phyloP scores from a whole-genome alignment of 768 basidiomycete genomes.

The Boletus rubropictus region DNA sequence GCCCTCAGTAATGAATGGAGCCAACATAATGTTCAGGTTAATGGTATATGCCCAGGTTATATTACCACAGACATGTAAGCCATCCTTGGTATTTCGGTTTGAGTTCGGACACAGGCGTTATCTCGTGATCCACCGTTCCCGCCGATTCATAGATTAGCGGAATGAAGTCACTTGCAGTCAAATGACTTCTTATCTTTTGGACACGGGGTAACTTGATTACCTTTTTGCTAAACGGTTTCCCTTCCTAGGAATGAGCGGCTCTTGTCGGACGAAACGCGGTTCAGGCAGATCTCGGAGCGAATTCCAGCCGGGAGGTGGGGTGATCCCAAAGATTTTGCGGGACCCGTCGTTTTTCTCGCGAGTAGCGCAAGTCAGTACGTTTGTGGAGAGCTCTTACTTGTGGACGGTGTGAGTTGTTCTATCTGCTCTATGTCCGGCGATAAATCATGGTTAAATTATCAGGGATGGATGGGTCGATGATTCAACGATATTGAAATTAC shows the following conservation, averaged over 20 bases:
- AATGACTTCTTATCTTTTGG: constrained; percentile 3
- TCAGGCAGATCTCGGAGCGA: constrained; percentile 63
- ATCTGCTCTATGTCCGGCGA: constrained; percentile 3
- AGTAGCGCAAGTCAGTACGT: constrained; percentile 60
- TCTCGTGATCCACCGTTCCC: constrained; percentile 6
- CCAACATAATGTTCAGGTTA: constrained; percentile 80
- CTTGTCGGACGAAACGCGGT: constrained; percentile 54
- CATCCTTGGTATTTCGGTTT: constrained; percentile 18
- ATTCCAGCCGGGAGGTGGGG: constrained; percentile 71
- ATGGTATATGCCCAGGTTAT: constrained; percentile 84
- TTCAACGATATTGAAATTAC: constrained; percentile 1
- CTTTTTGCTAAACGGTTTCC: constrained; percentile 12
- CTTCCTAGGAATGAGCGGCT: constrained; percentile 56
- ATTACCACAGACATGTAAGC: constrained; percentile 82
- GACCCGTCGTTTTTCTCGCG: constrained; percentile 61
- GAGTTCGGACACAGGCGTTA: neutral
- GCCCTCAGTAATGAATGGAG: constrained; percentile 94
- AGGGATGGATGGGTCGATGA: constrained; percentile 62
- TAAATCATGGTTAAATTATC: constrained; percentile 7
- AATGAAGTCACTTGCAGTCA: constrained; percentile 10
- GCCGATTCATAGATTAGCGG: neutral
- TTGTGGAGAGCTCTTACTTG: constrained; percentile 61
- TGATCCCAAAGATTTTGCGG: constrained; percentile 58
- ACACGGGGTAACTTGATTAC: constrained; percentile 1
- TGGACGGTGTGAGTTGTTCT: constrained; percentile 55